These are phyloP conservation scores for Rhodotorula sp. DNA, from an alignment of 1,284 basidiomycete species.

Conservation along the genomic window DNA sequence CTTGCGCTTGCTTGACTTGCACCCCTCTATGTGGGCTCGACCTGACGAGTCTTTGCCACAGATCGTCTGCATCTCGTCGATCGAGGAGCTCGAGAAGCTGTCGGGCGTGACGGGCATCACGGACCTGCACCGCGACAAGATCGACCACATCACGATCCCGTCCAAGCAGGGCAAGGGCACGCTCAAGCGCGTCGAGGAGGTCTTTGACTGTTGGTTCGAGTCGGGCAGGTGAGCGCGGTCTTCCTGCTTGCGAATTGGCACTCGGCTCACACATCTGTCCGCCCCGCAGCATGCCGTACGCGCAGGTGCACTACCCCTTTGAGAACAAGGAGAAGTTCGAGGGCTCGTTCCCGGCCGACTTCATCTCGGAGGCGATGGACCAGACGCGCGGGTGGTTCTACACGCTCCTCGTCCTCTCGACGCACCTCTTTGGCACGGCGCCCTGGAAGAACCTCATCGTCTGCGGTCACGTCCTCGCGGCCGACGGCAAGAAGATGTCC, in stretches of 20 bases:
- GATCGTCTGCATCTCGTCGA: slow-evolving; percentile 85
- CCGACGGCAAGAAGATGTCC: slow-evolving; percentile 99
- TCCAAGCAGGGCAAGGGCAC: slow-evolving; percentile 85
- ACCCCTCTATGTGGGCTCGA: no score
- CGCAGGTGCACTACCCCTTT: slow-evolving; percentile 96
- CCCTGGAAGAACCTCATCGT: slow-evolving; percentile 99
- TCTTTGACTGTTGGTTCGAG: slow-evolving; percentile 99
- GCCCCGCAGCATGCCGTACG: slow-evolving; percentile 87
- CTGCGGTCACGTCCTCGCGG: slow-evolving; percentile 91
- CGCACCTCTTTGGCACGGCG: slow-evolving; percentile 87
- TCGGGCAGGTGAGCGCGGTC: slow-evolving; percentile 73
- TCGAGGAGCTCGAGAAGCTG: slow-evolving; percentile 81
- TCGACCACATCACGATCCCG: slow-evolving; percentile 95
- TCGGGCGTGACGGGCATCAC: slow-evolving; percentile 83
- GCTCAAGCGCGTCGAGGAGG: slow-evolving; percentile 87
- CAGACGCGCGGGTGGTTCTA: slow-evolving; percentile 89
- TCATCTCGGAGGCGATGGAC: slow-evolving; percentile 87
- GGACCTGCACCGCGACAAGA: slow-evolving; percentile 93
- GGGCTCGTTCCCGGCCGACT: slow-evolving; percentile 90
- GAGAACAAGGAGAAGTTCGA: slow-evolving; percentile 87
- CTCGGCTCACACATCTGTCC: no score
- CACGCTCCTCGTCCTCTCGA: slow-evolving; percentile 91
- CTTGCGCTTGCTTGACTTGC: neutral
- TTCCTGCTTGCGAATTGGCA: neutral
- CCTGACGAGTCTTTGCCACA: slow-evolving; percentile 48